Percentiles rank a stretch among this genome's conserved stretches.
These are phyloP conservation scores for Candida hungchunana DNA, from an alignment of 805 yeast genomes.

Conservation along the genomic window DNA sequence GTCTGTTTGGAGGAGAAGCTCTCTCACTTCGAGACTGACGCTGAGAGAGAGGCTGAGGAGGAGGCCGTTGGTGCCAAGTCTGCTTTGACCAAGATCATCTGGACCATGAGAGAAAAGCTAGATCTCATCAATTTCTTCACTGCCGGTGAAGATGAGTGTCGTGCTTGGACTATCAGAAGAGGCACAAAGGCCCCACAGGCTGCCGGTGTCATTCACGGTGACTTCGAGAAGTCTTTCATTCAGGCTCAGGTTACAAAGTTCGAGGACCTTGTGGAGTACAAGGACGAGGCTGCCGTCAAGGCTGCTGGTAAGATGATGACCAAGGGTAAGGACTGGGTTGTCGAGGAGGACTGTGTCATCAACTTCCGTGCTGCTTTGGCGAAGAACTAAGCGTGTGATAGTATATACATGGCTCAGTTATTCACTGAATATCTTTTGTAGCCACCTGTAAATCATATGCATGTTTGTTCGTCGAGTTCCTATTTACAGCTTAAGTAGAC, in stretches of 20 bases:
- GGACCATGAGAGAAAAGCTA: constrained; percentile 80
- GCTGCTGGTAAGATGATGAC: constrained; percentile 84
- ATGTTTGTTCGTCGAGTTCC: neutral
- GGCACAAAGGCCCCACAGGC: constrained; percentile 98
- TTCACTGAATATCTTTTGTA: neutral
- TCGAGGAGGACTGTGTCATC: constrained; percentile 91
- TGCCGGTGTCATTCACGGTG: constrained; percentile 97
- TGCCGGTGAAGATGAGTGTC: constrained; percentile 92
- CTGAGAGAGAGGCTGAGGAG: constrained; percentile 72
- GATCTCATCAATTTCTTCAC: constrained; percentile 93
- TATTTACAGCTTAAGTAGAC: constrained; percentile 2
- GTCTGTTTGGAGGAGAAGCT: constrained; percentile 90
- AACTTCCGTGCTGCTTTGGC: constrained; percentile 95
- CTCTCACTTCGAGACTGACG: constrained; percentile 82
- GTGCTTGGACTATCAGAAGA: constrained; percentile 95
- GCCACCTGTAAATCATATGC: neutral
- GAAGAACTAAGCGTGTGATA: constrained; percentile 34
- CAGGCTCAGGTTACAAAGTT: constrained; percentile 90
- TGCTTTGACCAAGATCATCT: constrained; percentile 82
- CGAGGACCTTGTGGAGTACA: constrained; percentile 67
- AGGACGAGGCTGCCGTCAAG: constrained; percentile 79
- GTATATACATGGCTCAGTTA: neutral
- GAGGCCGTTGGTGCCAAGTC: constrained; percentile 69
- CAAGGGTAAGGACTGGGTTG: constrained; percentile 93
- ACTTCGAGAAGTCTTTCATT: constrained; percentile 90